Conservation (phyloP, 495 filamentous ascomycete species). For the Tuber borchii region DNA sequence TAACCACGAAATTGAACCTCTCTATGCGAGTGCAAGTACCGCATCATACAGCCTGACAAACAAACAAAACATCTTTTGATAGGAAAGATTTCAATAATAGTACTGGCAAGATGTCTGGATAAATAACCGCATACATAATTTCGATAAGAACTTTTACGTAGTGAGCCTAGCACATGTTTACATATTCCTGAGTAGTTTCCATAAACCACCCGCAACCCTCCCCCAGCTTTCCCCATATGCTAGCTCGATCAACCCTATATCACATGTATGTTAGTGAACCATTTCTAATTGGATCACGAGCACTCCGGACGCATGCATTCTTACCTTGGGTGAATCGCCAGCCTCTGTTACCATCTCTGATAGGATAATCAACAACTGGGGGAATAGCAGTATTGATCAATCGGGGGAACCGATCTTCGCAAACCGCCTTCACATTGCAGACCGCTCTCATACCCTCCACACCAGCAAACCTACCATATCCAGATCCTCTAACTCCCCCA, state of each 20-base stretch:
- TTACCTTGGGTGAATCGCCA: constrained; percentile 53
- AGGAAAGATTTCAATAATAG: background rate
- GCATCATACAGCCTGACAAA: background rate
- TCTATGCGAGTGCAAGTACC: background rate
- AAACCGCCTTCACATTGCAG: constrained; percentile 81
- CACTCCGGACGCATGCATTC: background rate
- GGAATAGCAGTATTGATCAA: constrained; percentile 70
- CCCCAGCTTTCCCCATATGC: constrained; percentile 30
- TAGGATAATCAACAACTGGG: constrained; percentile 69
- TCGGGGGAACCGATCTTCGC: constrained; percentile 62
- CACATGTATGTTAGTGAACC: background rate
- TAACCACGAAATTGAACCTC: background rate
- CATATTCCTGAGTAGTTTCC: constrained; percentile 28
- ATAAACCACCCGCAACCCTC: constrained; percentile 20
- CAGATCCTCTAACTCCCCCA: constrained; percentile 76
- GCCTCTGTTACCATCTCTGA: constrained; percentile 50
- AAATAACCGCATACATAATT: background rate
- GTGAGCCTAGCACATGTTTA: constrained; percentile 7
- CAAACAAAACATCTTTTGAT: background rate
- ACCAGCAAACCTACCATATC: constrained; percentile 89
- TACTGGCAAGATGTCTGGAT: background rate
- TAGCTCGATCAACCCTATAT: constrained; percentile 31
- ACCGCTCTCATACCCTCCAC: constrained; percentile 77
- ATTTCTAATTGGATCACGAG: background rate
- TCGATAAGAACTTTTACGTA: background rate